These are phyloP conservation scores for Clarireedia hainanense DNA, from an alignment of 2,329 filamentous ascomycete species.

Conservation along the genomic window DNA sequence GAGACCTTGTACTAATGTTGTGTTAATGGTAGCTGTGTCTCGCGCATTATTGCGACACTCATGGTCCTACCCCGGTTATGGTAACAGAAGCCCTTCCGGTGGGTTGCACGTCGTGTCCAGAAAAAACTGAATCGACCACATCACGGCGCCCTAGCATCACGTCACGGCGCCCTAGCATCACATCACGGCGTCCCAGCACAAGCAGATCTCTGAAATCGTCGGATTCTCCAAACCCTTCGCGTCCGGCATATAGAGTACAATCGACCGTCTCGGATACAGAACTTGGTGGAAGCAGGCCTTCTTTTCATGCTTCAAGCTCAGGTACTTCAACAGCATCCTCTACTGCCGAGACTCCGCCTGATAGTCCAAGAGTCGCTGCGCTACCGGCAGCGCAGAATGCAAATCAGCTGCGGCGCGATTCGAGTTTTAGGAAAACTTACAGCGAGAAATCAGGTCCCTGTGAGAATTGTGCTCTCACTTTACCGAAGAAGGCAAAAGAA, in stretches of 20 bases:
- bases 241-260: constrained; percentile 11
- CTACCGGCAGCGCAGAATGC: constrained; percentile 25
- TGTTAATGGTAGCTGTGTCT: constrained; percentile 49
- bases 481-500: constrained; percentile 42
- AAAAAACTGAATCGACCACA: constrained; percentile 32
- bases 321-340: constrained; percentile 29
- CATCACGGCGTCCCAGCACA: constrained; percentile 19
- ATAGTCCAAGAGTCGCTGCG: constrained; percentile 42
- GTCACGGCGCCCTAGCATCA: background rate
- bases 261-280: constrained; percentile 16
- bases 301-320: background rate
- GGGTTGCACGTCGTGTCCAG: constrained; percentile 51
- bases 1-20: constrained; percentile 14
- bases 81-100: constrained; percentile 59
- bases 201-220: constrained; percentile 20
- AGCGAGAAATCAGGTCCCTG: constrained; percentile 58
- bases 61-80: constrained; percentile 62
- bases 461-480: constrained; percentile 60
- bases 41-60: constrained; percentile 63
- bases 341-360: constrained; percentile 49
- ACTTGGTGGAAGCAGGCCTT: background rate
- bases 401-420: constrained; percentile 40
- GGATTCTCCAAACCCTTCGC: constrained; percentile 8
- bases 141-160: background rate
- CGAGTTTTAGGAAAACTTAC: constrained; percentile 54